These are phyloP conservation scores for Gossypium bickii DNA, from an alignment of 345 rosid genomes.

Conservation along the genomic window DNA sequence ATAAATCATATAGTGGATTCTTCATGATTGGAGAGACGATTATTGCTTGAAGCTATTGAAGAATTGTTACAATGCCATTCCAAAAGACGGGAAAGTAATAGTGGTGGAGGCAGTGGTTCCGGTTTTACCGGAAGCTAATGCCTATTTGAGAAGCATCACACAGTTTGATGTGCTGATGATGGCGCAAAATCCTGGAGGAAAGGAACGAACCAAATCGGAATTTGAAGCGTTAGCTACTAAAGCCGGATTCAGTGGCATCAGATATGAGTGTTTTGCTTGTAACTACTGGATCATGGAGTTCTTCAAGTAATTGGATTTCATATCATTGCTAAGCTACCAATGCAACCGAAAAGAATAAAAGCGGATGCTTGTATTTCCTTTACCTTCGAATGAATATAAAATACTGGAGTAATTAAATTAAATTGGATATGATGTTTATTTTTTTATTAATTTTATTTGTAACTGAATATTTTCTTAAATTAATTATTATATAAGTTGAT, in stretches of 20 bases:
- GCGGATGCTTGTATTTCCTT: too few relatives aligned
- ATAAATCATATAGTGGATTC: slow-evolving; percentile 30
- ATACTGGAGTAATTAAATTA: too few relatives aligned
- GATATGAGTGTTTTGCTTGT: neutral
- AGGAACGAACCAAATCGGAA: neutral
- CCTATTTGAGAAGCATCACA: neutral
- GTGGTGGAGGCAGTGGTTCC: slow-evolving; percentile 4
- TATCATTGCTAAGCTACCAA: neutral
- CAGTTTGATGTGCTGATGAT: neutral
- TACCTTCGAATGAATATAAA: too few relatives aligned
- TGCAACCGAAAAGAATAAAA: too few relatives aligned
- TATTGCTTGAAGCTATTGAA: slow-evolving; percentile 37
- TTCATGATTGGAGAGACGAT: slow-evolving; percentile 44
- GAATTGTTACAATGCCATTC: slow-evolving; percentile 19
- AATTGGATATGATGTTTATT: too few relatives aligned
- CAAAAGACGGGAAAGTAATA: slow-evolving; percentile 35
- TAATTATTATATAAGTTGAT: too few relatives aligned
- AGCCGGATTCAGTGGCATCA: slow-evolving; percentile 11
- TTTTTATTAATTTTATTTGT: too few relatives aligned
- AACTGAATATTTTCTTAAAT: too few relatives aligned
- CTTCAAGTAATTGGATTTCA: neutral
- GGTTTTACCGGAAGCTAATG: neutral
- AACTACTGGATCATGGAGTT: slow-evolving; percentile 1
- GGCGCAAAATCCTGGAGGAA: neutral
- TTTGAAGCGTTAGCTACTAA: slow-evolving; percentile 7